Conservation (phyloP, 163 green algal genomes). For the Volvox carteri region DNA sequence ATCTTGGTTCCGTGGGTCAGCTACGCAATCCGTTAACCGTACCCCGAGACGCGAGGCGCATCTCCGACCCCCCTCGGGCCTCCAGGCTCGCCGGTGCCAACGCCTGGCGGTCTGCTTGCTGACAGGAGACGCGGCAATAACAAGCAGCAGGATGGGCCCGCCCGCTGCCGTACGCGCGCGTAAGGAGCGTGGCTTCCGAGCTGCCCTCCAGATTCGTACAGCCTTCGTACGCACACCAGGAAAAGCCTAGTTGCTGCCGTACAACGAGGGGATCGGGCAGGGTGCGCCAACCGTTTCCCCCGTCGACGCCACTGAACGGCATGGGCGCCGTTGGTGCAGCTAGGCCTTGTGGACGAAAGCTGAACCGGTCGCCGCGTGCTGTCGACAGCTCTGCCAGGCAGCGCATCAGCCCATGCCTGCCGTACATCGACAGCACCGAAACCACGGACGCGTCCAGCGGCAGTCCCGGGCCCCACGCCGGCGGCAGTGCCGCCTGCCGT, state of each 20-base stretch:
- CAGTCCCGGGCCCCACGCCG: conserved; percentile 1
- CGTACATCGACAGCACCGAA: background rate
- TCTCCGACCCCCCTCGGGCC: background rate
- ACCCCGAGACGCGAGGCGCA: background rate
- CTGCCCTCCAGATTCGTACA: conserved; percentile 12
- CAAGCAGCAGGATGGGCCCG: background rate
- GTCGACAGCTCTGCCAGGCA: background rate
- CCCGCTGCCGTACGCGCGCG: background rate
- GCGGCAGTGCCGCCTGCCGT: conserved; percentile 8
- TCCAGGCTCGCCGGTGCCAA: background rate
- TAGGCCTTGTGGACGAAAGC: conserved; percentile 5
- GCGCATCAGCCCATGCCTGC: background rate
- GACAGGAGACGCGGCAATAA: background rate
- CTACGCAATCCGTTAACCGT: background rate
- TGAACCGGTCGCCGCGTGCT: background rate
- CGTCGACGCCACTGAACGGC: background rate
- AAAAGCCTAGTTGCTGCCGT: background rate
- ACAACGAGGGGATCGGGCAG: background rate
- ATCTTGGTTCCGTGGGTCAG: too few species aligned
- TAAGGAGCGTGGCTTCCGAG: conserved; percentile 1
- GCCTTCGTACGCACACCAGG: background rate
- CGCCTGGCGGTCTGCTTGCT: background rate
- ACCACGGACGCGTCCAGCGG: background rate
- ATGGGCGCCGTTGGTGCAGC: background rate
- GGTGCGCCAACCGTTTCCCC: background rate